phyloP scores from a whole-genome alignment of 1,139 yeast species.

The Hyphopichia khmerensis region DNA sequence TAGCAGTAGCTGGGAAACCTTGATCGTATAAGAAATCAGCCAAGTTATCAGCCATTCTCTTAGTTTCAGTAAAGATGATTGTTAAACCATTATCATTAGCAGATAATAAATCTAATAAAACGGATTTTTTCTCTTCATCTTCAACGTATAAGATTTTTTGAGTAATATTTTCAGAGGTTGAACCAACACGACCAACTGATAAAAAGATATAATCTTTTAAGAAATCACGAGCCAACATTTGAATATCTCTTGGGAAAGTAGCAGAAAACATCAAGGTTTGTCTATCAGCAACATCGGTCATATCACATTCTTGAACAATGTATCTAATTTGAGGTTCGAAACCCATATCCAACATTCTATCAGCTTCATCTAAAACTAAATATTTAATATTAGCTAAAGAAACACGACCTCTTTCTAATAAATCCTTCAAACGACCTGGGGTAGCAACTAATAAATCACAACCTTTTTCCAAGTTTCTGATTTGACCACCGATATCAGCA shows the following conservation, averaged over 20 bases:
- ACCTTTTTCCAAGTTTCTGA: conserved; percentile 87
- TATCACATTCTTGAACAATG: conserved; percentile 95
- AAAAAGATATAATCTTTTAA: conserved; percentile 92
- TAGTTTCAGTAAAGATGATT: conserved; percentile 94
- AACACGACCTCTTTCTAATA: conserved; percentile 91
- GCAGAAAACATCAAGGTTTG: conserved; percentile 99
- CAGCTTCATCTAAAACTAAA: conserved; percentile 97
- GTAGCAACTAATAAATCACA: conserved; percentile 97
- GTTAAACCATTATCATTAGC: conserved; percentile 84
- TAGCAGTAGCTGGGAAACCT: conserved; percentile 94
- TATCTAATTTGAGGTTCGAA: conserved; percentile 99
- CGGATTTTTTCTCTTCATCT: conserved; percentile 91
- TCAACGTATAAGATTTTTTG: conserved; percentile 93
- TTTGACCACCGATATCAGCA: conserved; percentile 87
- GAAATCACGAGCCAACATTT: conserved; percentile 95
- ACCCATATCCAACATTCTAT: conserved; percentile 99
- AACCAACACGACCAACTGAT: conserved; percentile 97
- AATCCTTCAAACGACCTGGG: conserved; percentile 97
- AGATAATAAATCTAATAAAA: conserved; percentile 79
- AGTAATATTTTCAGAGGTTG: conserved; percentile 95
- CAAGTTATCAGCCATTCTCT: conserved; percentile 96
- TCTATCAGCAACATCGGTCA: conserved; percentile 89
- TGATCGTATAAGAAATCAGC: conserved; percentile 89
- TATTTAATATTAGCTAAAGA: conserved; percentile 88
- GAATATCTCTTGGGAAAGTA: conserved; percentile 97